Conservation (phyloP, 495 filamentous ascomycete species). For the Rhypophila decipiens region DNA sequence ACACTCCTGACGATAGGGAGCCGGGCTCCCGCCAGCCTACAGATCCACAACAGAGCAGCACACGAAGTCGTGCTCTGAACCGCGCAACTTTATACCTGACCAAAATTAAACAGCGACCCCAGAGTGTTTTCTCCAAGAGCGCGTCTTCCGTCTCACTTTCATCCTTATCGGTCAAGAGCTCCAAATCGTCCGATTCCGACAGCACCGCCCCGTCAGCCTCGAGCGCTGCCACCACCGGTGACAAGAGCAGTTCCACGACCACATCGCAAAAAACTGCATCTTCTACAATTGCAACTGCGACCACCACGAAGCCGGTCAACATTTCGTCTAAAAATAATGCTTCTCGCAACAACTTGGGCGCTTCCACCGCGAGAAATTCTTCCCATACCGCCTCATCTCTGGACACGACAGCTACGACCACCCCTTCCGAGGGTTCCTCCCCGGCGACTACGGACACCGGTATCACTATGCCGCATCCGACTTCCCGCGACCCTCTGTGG, state of each 20-base stretch:
- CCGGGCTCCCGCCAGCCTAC: slow-evolving; percentile 18
- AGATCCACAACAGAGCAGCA: slow-evolving; percentile 23
- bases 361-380: slow-evolving; percentile 43
- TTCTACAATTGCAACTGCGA: background rate
- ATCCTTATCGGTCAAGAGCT: slow-evolving; percentile 22
- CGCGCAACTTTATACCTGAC: slow-evolving; percentile 33
- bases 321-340: slow-evolving; percentile 11
- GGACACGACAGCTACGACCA: slow-evolving; percentile 43
- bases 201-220: slow-evolving; percentile 10
- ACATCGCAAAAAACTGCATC: background rate
- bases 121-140: slow-evolving; percentile 29
- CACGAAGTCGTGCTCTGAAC: slow-evolving; percentile 18
- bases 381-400: slow-evolving; percentile 37
- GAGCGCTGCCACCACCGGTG: slow-evolving; percentile 1
- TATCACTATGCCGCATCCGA: slow-evolving; percentile 38
- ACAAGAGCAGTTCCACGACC: slow-evolving; percentile 10
- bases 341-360: slow-evolving; percentile 22
- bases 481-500: slow-evolving; percentile 81
- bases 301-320: slow-evolving; percentile 5
- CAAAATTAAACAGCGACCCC: slow-evolving; percentile 36
- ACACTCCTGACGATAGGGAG: slow-evolving; percentile 21
- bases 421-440: slow-evolving; percentile 55
- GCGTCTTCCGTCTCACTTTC: slow-evolving; percentile 15
- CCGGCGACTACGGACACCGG: slow-evolving; percentile 38
- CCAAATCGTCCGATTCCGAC: slow-evolving; percentile 10